These are phyloP conservation scores for Carpinus viminea DNA, from an alignment of 306 rosid genomes.

Conservation along the genomic window DNA sequence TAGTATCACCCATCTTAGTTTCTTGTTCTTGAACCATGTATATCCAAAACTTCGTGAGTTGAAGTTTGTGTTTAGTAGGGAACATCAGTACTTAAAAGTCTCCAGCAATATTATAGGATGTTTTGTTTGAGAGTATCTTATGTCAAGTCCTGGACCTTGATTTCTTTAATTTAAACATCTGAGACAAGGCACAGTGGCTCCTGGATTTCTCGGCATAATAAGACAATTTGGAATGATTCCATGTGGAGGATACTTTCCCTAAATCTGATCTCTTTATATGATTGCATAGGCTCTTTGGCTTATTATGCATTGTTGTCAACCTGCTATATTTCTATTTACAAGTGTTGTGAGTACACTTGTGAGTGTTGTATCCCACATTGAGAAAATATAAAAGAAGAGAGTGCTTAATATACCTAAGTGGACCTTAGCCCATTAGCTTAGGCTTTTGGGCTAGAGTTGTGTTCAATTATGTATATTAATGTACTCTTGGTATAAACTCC, in stretches of 20 bases:
- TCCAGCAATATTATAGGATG: background rate
- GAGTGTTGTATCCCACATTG: too few species aligned
- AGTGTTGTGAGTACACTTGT: too few species aligned
- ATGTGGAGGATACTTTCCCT: background rate
- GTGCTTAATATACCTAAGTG: too few species aligned
- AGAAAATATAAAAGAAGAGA: too few species aligned
- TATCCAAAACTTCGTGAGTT: slow-evolving; percentile 6
- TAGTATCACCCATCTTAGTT: background rate
- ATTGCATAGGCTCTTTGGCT: background rate
- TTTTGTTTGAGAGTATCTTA: background rate
- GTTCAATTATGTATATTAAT: too few species aligned
- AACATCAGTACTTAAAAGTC: background rate
- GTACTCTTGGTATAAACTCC: too few species aligned
- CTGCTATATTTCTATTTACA: background rate
- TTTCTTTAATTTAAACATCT: background rate
- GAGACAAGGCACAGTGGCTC: background rate
- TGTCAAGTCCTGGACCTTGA: background rate
- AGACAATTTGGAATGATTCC: background rate
- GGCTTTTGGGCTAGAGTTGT: too few species aligned
- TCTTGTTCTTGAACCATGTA: background rate
- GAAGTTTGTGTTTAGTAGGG: background rate
- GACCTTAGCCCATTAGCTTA: too few species aligned
- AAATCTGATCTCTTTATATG: background rate
- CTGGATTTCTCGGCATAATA: background rate
- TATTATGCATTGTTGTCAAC: background rate